Percentiles rank a stretch among this genome's conserved stretches.
Conservation (phyloP, 345 rosid genomes). For the Euclidium syriacum region DNA sequence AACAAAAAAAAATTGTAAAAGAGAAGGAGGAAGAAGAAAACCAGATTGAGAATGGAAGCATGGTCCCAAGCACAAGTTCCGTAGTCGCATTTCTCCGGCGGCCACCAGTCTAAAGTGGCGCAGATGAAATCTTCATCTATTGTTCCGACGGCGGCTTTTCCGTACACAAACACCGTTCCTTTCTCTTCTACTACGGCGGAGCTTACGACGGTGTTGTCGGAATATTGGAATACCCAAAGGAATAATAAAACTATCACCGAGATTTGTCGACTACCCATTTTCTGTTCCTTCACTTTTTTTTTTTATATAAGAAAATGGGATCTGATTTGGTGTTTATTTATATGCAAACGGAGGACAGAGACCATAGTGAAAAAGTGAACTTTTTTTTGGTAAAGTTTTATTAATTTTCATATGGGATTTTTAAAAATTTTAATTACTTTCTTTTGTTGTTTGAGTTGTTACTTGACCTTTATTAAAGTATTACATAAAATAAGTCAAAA, state of each 20-base stretch:
- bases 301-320: constrained; percentile 2
- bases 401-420: background rate
- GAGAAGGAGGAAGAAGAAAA: constrained; percentile 9
- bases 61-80: constrained; percentile 85
- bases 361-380: constrained; percentile 3
- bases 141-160: constrained; percentile 51
- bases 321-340: constrained; percentile 10
- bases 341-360: constrained; percentile 16
- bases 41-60: constrained; percentile 92
- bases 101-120: constrained; percentile 99
- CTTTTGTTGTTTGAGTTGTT: constrained; percentile 3
- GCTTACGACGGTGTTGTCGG: constrained; percentile 26
- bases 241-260: constrained; percentile 30
- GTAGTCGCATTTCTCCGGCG: constrained; percentile 95
- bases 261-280: constrained; percentile 38
- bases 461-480: constrained; percentile 11
- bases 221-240: constrained; percentile 27
- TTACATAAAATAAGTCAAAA: background rate
- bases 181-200: constrained; percentile 25
- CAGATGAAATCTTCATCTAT: constrained; percentile 84
- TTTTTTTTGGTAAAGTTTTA: background rate
- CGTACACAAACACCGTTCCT: constrained; percentile 55
- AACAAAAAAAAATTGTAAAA: background rate
- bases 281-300: background rate
- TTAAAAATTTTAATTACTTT: background rate